Percentiles rank a stretch among this genome's conserved stretches.
phyloP scores from a whole-genome alignment of 23 red algal genomes.

The Gracilaria gracilis region DNA sequence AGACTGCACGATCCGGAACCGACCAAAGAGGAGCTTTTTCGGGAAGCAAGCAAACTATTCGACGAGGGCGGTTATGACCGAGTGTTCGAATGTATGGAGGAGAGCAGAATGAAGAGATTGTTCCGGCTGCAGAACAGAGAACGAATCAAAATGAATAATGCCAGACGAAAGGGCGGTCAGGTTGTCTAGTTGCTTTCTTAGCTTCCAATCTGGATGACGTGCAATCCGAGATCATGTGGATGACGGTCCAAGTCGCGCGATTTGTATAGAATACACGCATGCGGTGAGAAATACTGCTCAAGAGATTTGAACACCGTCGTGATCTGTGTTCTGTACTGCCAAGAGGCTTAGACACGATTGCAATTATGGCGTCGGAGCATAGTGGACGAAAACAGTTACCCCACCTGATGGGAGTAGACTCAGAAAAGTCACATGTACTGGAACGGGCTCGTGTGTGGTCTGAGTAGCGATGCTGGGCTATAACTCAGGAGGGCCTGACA shows the following conservation, averaged over 20 bases:
- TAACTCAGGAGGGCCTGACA: background rate
- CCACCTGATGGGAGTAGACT: background rate
- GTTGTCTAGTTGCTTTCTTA: background rate
- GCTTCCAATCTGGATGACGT: background rate
- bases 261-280: background rate
- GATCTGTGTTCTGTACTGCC: background rate
- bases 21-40: constrained; percentile 56
- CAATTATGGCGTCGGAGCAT: background rate
- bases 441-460: background rate
- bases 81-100: constrained; percentile 50
- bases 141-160: constrained; percentile 59
- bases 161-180: constrained; percentile 48
- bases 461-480: background rate
- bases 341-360: background rate
- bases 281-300: background rate
- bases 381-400: background rate
- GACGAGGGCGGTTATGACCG: constrained; percentile 54
- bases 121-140: constrained; percentile 38
- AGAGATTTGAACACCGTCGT: background rate
- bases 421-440: background rate
- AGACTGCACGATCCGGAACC: constrained; percentile 44
- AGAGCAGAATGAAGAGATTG: constrained; percentile 42
- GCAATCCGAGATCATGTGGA: background rate
- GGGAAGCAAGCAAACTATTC: constrained; percentile 29
- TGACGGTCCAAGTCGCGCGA: background rate